phyloP scores from a whole-genome alignment of 192 early-diverging fungal genomes.

The Allomyces javanicus region DNA sequence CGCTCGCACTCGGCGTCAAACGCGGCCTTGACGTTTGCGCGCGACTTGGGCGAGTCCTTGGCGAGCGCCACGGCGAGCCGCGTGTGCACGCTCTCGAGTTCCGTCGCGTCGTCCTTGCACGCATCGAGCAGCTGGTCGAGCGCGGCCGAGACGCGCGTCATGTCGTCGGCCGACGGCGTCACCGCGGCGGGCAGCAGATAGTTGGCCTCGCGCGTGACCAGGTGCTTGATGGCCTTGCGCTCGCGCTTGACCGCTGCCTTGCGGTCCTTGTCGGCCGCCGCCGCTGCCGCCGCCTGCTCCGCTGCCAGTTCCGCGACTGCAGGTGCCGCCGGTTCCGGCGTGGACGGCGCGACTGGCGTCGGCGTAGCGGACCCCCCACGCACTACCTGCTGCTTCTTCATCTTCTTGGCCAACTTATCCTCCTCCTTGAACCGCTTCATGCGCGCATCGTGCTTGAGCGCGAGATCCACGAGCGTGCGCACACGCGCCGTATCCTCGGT shows the following conservation, averaged over 20 bases:
- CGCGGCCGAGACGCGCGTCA: conserved; percentile 15
- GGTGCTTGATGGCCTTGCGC: conserved; percentile 44
- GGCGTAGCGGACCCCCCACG: conserved; percentile 1
- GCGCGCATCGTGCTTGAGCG: conserved; percentile 51
- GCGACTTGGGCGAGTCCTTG: too few species aligned
- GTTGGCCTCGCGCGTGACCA: conserved; percentile 23
- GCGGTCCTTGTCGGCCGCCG: conserved; percentile 13
- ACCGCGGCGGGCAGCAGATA: conserved; percentile 17
- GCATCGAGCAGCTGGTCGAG: conserved; percentile 17
- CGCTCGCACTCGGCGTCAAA: too few species aligned
- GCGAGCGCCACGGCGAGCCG: too few species aligned
- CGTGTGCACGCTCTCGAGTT: too few species aligned
- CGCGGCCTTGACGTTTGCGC: too few species aligned
- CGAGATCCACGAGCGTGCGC: conserved; percentile 34
- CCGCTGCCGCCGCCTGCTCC: conserved; percentile 9
- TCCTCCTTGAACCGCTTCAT: conserved; percentile 48
- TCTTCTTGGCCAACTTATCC: conserved; percentile 42
- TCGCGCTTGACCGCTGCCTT: conserved; percentile 45
- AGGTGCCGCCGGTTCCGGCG: conserved; percentile 11
- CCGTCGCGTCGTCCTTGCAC: not conserved
- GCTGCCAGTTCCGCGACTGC: conserved; percentile 12
- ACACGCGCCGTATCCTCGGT: conserved; percentile 64
- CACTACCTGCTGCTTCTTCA: conserved; percentile 40
- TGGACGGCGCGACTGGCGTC: not conserved
- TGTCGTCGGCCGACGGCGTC: conserved; percentile 7